Evolutionary conservation across 2,329 filamentous ascomycete species (phyloP).

Genomic region (Lachnellula willkommii): DNA sequence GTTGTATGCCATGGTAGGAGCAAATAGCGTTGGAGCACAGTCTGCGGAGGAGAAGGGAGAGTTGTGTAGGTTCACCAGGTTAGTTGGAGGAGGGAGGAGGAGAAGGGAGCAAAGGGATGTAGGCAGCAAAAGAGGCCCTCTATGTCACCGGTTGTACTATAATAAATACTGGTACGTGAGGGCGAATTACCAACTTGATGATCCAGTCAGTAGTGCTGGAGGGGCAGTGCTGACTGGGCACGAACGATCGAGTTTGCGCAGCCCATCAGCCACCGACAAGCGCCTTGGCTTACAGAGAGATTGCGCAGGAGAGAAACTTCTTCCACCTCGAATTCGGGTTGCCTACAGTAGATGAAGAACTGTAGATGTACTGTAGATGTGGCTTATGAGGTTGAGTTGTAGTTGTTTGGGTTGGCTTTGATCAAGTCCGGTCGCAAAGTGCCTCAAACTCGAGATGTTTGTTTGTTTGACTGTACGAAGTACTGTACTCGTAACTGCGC

Average conservation of each 20-base stretch:
- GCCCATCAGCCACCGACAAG: conserved; percentile 5
- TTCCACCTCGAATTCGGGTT: too few relatives aligned
- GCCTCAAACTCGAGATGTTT: background rate
- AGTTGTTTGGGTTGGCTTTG: background rate
- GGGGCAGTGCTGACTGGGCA: conserved; percentile 7
- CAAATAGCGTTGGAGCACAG: background rate
- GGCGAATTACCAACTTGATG: background rate
- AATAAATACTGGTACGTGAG: background rate
- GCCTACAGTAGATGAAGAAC: too few relatives aligned
- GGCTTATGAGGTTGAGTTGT: background rate
- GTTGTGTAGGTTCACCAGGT: background rate
- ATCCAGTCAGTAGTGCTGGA: background rate
- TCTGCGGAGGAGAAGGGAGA: conserved; percentile 6
- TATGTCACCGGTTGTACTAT: background rate
- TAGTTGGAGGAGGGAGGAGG: background rate
- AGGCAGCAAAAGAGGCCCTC: background rate
- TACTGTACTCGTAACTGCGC: background rate
- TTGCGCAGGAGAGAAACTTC: background rate
- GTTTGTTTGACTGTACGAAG: background rate
- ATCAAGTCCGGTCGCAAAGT: background rate
- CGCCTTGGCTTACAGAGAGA: conserved; percentile 5
- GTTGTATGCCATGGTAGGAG: conserved; percentile 18
- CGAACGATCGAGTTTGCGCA: background rate
- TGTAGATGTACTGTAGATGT: background rate
- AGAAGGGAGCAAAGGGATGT: background rate